Evolutionary conservation across 2,329 filamentous ascomycete genomes (phyloP).

Genomic region (Elsinoe ampelina): DNA sequence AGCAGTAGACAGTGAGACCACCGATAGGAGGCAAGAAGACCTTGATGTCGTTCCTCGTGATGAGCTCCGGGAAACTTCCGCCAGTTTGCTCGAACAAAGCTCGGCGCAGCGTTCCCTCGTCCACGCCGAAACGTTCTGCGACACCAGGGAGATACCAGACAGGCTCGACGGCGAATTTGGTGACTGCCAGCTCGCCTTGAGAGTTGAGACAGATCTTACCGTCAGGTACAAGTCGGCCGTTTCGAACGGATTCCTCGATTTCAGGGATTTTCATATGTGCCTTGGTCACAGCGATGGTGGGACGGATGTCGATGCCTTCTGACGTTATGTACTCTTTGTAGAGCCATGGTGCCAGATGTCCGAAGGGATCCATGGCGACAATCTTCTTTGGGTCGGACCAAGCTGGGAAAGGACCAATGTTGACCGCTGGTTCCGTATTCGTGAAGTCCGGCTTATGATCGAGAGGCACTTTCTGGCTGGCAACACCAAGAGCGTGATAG

Average conservation of each 20-base stretch:
- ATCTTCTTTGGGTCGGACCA: slow-evolving; percentile 91
- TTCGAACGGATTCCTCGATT: slow-evolving; percentile 75
- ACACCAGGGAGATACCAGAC: slow-evolving; percentile 54
- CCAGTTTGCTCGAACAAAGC: slow-evolving; percentile 92
- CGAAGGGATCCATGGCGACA: slow-evolving; percentile 92
- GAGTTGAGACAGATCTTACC: slow-evolving; percentile 84
- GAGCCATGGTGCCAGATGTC: slow-evolving; percentile 76
- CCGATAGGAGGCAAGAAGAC: slow-evolving; percentile 92
- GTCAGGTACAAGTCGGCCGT: slow-evolving; percentile 66
- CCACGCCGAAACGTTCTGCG: slow-evolving; percentile 89
- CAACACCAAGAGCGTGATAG: slow-evolving; percentile 87
- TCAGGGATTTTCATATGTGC: slow-evolving; percentile 97
- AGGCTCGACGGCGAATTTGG: slow-evolving; percentile 93
- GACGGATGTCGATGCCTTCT: slow-evolving; percentile 74
- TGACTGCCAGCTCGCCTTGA: slow-evolving; percentile 81
- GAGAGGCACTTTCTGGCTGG: slow-evolving; percentile 75
- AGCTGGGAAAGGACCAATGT: slow-evolving; percentile 79
- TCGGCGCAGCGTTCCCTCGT: slow-evolving; percentile 77
- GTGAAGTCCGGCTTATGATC: slow-evolving; percentile 72
- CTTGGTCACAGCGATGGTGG: slow-evolving; percentile 83
- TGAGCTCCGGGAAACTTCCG: slow-evolving; percentile 91
- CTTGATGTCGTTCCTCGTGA: slow-evolving; percentile 90
- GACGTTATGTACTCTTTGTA: slow-evolving; percentile 70
- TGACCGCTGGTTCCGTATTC: slow-evolving; percentile 84
- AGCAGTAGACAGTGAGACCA: slow-evolving; percentile 91